These are phyloP conservation scores for Rhynchosporium secalis DNA, from an alignment of 2,329 filamentous ascomycete species.

Conservation along the genomic window DNA sequence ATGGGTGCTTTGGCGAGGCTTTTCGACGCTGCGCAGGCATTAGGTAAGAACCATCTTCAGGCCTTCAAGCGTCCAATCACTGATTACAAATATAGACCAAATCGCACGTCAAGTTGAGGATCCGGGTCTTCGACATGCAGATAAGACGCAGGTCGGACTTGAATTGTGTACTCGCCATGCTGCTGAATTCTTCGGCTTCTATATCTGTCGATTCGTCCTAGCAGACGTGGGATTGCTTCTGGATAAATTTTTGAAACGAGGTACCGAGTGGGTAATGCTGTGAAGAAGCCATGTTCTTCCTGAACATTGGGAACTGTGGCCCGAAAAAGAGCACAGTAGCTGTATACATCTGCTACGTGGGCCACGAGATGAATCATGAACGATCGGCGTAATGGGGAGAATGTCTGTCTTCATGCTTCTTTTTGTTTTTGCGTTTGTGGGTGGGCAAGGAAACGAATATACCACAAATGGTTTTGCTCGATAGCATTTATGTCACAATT, in stretches of 20 bases:
- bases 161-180: conserved; percentile 92
- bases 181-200: conserved; percentile 97
- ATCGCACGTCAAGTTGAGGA: conserved; percentile 96
- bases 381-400: conserved; percentile 3
- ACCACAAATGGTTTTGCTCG: conserved; percentile 8
- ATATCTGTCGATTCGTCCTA: conserved; percentile 92
- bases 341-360: neutral
- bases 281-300: conserved; percentile 20
- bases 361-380: conserved; percentile 8
- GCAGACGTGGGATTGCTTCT: conserved; percentile 79
- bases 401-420: neutral
- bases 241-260: conserved; percentile 96
- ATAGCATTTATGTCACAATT: conserved; percentile 7
- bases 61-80: conserved; percentile 13
- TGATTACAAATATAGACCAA: conserved; percentile 64
- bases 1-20: conserved; percentile 87
- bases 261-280: conserved; percentile 84
- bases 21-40: conserved; percentile 88
- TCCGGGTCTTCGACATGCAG: conserved; percentile 85
- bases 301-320: no score
- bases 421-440: neutral
- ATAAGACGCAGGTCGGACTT: conserved; percentile 91
- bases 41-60: conserved; percentile 65
- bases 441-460: neutral
- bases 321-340: no score